Base-by-base conservation (phyloP, 2,329 filamentous ascomycete species). In the Didymella sp. region DNA sequence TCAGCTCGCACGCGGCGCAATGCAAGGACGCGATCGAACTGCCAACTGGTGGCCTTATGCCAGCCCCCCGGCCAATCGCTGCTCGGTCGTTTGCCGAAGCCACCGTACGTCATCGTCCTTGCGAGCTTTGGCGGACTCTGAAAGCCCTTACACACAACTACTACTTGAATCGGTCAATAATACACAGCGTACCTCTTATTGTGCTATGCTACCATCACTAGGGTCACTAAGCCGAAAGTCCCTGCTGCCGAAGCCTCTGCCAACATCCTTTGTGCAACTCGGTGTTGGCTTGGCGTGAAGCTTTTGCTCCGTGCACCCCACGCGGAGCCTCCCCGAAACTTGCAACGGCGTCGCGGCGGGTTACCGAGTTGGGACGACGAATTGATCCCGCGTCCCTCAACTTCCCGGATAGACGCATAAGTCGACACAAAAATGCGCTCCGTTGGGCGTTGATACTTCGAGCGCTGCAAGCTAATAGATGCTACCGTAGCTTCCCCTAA, bases 261-360 rank as follows among this genome's bases (percentile, higher is more conserved):
- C 22, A 44, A 38, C 22, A 43, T 12, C 4, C 27, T 33, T 56
- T 56, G 41, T 41, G 27, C 17, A 6, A 3, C 22, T 28, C 27
- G 24, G 9, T 41, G 4, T 30, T 6, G 17, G 42, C 53, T 56
- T 30, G 42, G 53, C 47, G 19, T 13, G 25, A 51, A 47, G 47
- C 47, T 56, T 51, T 45, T 44, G 7, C n/a, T 12, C 37, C 3
- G 38, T 41, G 40, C 21, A 30, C 40, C 24, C 35, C 37, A 44
- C 47, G 35, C 35, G 53, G 53, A 51, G 53, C 47, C 42, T 46
- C 17, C 33, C 53, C 53, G 47, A 51, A 25, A 28, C 24, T 17
- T 37, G 52, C 42, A 15, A 22, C 9, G 19, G 24, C 46, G 27
- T 33, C 41, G 40, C 53, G 47, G 47, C 53, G 47, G 28, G 24